Base-by-base conservation (phyloP, 2,329 filamentous ascomycete genomes). In the Tricladium varicosporioides region DNA sequence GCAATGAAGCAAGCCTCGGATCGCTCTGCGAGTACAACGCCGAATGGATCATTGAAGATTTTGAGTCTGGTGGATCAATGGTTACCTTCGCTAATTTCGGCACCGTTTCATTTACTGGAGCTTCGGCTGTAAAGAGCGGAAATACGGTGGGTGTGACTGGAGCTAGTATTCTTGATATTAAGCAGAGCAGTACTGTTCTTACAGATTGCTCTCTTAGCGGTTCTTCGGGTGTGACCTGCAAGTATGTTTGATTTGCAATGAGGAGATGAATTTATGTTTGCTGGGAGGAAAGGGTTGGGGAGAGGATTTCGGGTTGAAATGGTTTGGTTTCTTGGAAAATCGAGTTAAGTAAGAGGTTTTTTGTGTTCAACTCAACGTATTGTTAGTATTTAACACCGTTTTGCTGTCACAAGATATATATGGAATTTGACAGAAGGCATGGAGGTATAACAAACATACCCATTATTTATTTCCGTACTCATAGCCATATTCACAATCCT, bases 21-120 rank as follows among this genome's bases (percentile, higher is more conserved):
- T 63, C 67, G 9, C 71, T 80, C 11, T 75, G 71, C 51, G 75
- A 76, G 40, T 70, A 73, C 52, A 79, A 80, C 53, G 79, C 77
- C 1, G 78, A 81, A 53, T 81, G 78, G 77, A 80, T 81, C 52
- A 75, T 80, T 9, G 78, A 80, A 65, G 78, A 81, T 56, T 81
- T 79, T 60, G 72, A 77, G 63, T 69, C 75, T 58, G 70, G 71
- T 42, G 60, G 62, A 42, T 59, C 63, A 1, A 72, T 77, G 51
- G 76, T 82, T 3, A 64, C 73, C 0, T 72, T 82, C 52, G 76
- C 73, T 32, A 66, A 80, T 64, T 82, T 81, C 58, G 75, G 74
- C 13, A 73, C 68, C 5, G 73, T 81, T 9, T 70, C 71, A 14
- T 81, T 81, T 65, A 75, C 72, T 2, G 64, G 65, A 48, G 71